Evolutionary conservation across 2,329 filamentous ascomycete genomes (phyloP).

Genomic region (Penicillium corylophilum): DNA sequence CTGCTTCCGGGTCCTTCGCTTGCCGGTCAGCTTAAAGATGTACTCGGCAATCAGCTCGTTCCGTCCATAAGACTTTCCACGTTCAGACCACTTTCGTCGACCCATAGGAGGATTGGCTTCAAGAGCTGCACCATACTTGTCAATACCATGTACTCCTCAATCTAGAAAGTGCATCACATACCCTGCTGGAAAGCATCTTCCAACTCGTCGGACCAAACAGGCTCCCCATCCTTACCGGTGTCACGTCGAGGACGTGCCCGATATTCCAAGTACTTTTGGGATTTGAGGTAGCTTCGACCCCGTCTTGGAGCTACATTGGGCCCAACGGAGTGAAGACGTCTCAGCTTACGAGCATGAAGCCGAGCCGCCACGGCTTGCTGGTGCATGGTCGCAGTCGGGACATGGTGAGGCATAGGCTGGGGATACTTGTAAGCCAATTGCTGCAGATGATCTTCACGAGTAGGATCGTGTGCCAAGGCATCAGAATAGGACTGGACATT

Average conservation of each 20-base stretch:
- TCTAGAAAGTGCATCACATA: constrained; percentile 19
- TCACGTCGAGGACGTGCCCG: constrained; percentile 44
- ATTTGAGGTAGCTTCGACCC: constrained; percentile 39
- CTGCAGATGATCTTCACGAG: constrained; percentile 37
- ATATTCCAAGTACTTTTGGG: constrained; percentile 47
- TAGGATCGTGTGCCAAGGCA: constrained; percentile 26
- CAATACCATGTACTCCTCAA: constrained; percentile 7
- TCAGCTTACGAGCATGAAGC: constrained; percentile 36
- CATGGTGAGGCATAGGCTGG: constrained; percentile 29
- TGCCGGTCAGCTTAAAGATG: constrained; percentile 56
- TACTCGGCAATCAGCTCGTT: constrained; percentile 63
- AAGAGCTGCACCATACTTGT: constrained; percentile 42
- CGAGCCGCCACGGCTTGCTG: constrained; percentile 33
- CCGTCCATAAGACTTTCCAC: constrained; percentile 56
- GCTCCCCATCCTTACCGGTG: constrained; percentile 44
- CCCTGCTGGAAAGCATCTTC: constrained; percentile 51
- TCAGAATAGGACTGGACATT: constrained; percentile 45
- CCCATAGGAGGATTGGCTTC: constrained; percentile 59
- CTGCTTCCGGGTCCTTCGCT: constrained; percentile 56
- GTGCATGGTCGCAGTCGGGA: constrained; percentile 26
- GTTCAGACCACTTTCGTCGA: constrained; percentile 52
- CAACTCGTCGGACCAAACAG: constrained; percentile 47
- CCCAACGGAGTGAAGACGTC: constrained; percentile 36
- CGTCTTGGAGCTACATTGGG: constrained; percentile 28
- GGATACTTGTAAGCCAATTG: constrained; percentile 39